Conservation (phyloP, 768 basidiomycete species). For the Boletus edulis region DNA sequence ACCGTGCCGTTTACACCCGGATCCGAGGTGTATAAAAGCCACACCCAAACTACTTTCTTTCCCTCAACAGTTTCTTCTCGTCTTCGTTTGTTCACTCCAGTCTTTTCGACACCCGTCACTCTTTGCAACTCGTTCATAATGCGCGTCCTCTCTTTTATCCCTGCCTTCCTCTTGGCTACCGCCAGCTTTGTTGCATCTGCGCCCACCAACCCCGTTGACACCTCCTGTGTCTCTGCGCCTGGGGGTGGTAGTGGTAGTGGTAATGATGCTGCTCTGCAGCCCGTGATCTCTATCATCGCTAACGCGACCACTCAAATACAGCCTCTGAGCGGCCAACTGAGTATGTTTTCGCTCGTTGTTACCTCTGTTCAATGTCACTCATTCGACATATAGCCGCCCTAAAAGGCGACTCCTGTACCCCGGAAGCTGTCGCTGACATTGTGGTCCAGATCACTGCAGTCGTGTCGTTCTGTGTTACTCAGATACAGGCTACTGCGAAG, state of each 20-base stretch:
- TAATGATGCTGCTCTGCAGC: conserved; percentile 8
- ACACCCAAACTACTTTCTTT: not conserved
- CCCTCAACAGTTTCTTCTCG: conserved; percentile 1
- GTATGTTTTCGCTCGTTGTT: not conserved
- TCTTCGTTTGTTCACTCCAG: not conserved
- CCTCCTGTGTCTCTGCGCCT: conserved; percentile 2
- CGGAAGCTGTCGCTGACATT: conserved; percentile 4
- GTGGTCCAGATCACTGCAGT: conserved; percentile 12
- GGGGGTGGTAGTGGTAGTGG: conserved; percentile 3
- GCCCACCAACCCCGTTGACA: not conserved
- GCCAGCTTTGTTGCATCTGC: conserved; percentile 9
- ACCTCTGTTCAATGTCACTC: not conserved
- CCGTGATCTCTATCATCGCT: conserved; percentile 11
- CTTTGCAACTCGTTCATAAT: conserved; percentile 10
- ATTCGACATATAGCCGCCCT: not conserved
- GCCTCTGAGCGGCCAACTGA: conserved; percentile 1
- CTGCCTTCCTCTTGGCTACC: conserved; percentile 7
- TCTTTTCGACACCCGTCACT: conserved; percentile 11
- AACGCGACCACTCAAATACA: conserved; percentile 6
- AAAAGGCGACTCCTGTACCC: conserved; percentile 2
- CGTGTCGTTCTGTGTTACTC: conserved; percentile 2
- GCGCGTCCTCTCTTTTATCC: conserved; percentile 16
- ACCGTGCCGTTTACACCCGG: not conserved
- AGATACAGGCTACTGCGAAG: conserved; percentile 5
- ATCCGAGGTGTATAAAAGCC: conserved; percentile 16